Base-by-base conservation (phyloP, 176 grass and related monocot genomes). In the Oryza longistaminata region DNA sequence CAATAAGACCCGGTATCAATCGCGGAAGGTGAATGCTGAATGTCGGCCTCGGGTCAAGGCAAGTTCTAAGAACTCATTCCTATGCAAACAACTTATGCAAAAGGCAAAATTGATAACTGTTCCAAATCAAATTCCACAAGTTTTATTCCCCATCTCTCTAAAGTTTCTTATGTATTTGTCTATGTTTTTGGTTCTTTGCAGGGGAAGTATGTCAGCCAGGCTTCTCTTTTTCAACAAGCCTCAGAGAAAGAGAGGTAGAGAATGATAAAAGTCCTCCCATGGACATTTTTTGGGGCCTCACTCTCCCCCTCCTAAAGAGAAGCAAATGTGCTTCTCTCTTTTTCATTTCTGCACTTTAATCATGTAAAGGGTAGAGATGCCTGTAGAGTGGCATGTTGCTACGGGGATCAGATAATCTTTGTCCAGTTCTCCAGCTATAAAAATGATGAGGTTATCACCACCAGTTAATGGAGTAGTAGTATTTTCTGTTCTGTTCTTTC, bases 41-140 rank as follows among this genome's bases (percentile, higher is more conserved):
- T 91, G 79, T 27, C 90, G 91, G 21, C 96, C 96, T 76, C 88
- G 96, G 64, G 88, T 99, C 88, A 99, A 99, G 91, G 96, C 90
- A 91, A 94, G 93, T 74, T 70, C 82, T 88, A 82, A 82, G 39
- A 76, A 74, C 70, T 71, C 9, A 48, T 75, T 71, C 43, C 49
- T 19, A 9, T 22, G 27, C 26, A 78, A 78, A n/a, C n/a, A n/a
- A n/a, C n/a, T n/a, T n/a, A n/a, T n/a, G n/a, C n/a, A n/a, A n/a
- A n/a, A 7, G 1, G 9, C 25, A 2, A 78, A 31, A 73, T 9
- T 9, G 9, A 25, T 48, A 19, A 26, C 1, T 70, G 14, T 60
- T 61, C 34, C 37, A 37, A 60, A 61, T 35, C 11, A 24, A 48
- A 29, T 50, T 22, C 69, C 0, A 9, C 37, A 22, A 40, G 0